Percentiles rank a stretch among this genome's conserved stretches.
phyloP scores from a whole-genome alignment of 768 basidiomycete species.

The Myochromella boudieri region DNA sequence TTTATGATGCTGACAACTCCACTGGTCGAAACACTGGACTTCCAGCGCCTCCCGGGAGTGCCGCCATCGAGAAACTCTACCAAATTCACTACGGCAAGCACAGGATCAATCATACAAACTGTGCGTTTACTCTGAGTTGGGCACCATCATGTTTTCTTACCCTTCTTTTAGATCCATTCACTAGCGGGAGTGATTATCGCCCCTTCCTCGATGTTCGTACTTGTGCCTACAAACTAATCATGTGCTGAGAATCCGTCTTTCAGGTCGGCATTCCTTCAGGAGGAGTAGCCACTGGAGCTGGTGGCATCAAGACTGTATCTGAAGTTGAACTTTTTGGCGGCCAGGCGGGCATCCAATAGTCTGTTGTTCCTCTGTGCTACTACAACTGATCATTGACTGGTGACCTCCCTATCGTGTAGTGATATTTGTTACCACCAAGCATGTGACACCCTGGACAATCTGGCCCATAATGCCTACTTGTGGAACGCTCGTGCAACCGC shows the following conservation, averaged over 20 bases:
- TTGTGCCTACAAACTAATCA: not conserved
- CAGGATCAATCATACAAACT: conserved; percentile 20
- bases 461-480: conserved; percentile 11
- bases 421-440: conserved; percentile 30
- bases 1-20: conserved; percentile 31
- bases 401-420: not conserved
- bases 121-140: conserved; percentile 1
- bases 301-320: conserved; percentile 26
- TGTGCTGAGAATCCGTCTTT: not conserved
- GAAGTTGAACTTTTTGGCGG: conserved; percentile 25
- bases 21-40: conserved; percentile 24
- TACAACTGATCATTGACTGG: not conserved
- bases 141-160: not conserved
- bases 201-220: conserved; percentile 27
- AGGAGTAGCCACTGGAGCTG: conserved; percentile 30
- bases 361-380: not conserved
- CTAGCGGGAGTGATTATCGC: conserved; percentile 29
- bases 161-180: conserved; percentile 17
- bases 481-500: conserved; percentile 10
- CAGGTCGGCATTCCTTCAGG: conserved; percentile 27
- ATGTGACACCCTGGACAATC: conserved; percentile 28
- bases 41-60: conserved; percentile 25
- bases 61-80: conserved; percentile 29
- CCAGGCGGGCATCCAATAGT: conserved; percentile 26
- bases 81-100: conserved; percentile 23